Percentiles rank a stretch among this genome's conserved stretches.
phyloP scores from a whole-genome alignment of 352 stramenopile genomes.

The Phytopythium aichiense region DNA sequence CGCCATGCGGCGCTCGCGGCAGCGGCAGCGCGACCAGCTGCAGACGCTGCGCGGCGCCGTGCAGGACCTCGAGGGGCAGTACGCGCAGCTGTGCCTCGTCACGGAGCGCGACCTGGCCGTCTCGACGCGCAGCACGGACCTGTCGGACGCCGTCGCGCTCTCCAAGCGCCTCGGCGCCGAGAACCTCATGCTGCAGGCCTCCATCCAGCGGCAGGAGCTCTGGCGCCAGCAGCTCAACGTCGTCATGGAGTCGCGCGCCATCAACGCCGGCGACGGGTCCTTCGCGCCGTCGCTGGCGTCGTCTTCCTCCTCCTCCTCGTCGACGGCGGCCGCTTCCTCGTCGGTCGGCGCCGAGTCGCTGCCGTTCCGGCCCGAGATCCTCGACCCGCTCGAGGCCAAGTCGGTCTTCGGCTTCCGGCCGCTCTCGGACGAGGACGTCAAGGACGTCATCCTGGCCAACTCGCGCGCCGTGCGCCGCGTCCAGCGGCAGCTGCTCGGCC shows the following conservation, averaged over 20 bases:
- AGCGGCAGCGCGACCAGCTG: slow-evolving; percentile 24
- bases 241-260: slow-evolving; percentile 23
- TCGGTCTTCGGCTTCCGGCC: slow-evolving; percentile 23
- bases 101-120: slow-evolving; percentile 1
- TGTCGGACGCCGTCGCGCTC: slow-evolving; percentile 9
- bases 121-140: slow-evolving; percentile 5
- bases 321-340: neutral
- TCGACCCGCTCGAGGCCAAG: slow-evolving; percentile 18
- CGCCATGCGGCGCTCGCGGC: slow-evolving; percentile 28
- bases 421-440: slow-evolving; percentile 18
- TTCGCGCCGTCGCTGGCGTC: neutral
- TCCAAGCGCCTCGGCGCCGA: slow-evolving; percentile 31
- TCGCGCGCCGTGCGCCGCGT: slow-evolving; percentile 14
- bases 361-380: slow-evolving; percentile 4
- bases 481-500: slow-evolving; percentile 14
- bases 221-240: slow-evolving; percentile 25
- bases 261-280: neutral
- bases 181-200: slow-evolving; percentile 24
- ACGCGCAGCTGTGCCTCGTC: slow-evolving; percentile 22
- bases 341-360: neutral
- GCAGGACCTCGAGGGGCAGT: slow-evolving; percentile 26
- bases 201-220: slow-evolving; percentile 20
- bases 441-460: slow-evolving; percentile 27
- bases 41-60: slow-evolving; percentile 21
- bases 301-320: neutral